phyloP scores from a whole-genome alignment of 208 protist species.

The Trypanosomatidae sp. region DNA sequence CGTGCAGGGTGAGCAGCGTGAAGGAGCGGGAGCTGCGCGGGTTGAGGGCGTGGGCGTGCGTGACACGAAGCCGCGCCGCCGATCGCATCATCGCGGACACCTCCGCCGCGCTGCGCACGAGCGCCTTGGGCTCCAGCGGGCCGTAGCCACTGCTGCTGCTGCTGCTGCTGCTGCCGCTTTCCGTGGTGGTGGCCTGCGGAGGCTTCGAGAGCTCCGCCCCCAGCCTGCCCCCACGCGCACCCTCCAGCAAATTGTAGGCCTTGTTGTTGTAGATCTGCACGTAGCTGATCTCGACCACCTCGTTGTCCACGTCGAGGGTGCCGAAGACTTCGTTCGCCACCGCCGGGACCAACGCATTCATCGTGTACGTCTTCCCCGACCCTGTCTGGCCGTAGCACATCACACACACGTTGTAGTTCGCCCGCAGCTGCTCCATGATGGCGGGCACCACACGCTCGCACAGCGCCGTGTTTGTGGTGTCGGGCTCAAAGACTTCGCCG shows the following conservation, averaged over 20 bases:
- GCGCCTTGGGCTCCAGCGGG: constrained; percentile 39
- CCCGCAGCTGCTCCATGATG: constrained; percentile 56
- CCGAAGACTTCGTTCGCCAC: constrained; percentile 51
- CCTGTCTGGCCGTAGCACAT: constrained; percentile 91
- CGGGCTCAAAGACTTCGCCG: constrained; percentile 51
- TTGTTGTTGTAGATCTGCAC: constrained; percentile 78
- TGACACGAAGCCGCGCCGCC: constrained; percentile 44
- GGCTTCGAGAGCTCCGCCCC: constrained; percentile 26
- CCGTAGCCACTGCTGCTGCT: constrained; percentile 6
- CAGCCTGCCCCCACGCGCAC: constrained; percentile 7
- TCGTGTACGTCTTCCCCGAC: constrained; percentile 91
- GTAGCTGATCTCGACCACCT: constrained; percentile 76
- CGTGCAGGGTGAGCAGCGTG: constrained; percentile 57
- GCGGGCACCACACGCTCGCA: constrained; percentile 51
- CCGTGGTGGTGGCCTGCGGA: constrained; percentile 27
- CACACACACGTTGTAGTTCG: constrained; percentile 59
- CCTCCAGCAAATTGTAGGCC: constrained; percentile 68
- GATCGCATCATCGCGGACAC: constrained; percentile 23
- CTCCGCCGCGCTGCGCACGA: constrained; percentile 42
- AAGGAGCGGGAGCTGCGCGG: constrained; percentile 65
- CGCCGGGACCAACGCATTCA: constrained; percentile 63
- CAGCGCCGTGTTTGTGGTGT: constrained; percentile 46
- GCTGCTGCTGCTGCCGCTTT: not conserved
- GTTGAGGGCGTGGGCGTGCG: constrained; percentile 51
- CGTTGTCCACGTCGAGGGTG: constrained; percentile 33